Evolutionary conservation across 163 green algal genomes (phyloP).

Genomic region (Scenedesmus sp.): DNA sequence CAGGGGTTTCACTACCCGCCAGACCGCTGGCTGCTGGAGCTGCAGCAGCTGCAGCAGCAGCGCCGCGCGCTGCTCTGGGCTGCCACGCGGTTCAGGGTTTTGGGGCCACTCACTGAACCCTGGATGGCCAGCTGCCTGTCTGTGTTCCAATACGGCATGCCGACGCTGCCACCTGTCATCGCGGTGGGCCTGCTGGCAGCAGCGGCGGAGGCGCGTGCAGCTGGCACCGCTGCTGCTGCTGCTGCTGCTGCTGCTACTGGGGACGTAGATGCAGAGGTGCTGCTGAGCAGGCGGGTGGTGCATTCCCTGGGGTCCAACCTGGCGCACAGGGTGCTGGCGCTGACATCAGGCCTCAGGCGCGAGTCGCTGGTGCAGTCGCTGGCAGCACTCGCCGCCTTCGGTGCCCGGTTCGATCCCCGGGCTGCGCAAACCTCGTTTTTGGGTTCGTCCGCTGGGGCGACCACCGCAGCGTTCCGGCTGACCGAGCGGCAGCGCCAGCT

Average conservation of each 20-base stretch:
- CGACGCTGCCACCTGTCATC: background rate
- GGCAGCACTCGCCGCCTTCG: background rate
- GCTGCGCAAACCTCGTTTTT: background rate
- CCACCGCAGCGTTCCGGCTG: background rate
- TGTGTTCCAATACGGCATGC: background rate
- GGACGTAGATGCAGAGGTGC: background rate
- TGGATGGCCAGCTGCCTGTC: conserved; percentile 38
- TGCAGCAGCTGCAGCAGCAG: conserved; percentile 40
- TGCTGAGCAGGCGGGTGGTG: background rate
- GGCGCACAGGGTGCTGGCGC: conserved; percentile 3
- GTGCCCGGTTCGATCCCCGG: background rate
- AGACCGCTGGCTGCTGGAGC: background rate
- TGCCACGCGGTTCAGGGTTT: conserved; percentile 26
- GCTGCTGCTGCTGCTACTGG: conserved; percentile 1
- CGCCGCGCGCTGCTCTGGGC: conserved; percentile 29
- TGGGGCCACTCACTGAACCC: background rate
- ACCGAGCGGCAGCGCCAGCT: background rate
- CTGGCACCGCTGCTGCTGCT: conserved; percentile 16
- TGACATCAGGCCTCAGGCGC: background rate
- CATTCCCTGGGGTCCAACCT: background rate
- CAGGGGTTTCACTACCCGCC: conserved; percentile 9
- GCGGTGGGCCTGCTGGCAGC: conserved; percentile 18
- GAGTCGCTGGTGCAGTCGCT: background rate
- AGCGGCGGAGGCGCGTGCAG: background rate
- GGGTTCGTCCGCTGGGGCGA: background rate